Evolutionary conservation across 2,329 filamentous ascomycete species (phyloP), one percentile per base, ranked within the genome.

Genomic region (Trichoderma sp.): DNA sequence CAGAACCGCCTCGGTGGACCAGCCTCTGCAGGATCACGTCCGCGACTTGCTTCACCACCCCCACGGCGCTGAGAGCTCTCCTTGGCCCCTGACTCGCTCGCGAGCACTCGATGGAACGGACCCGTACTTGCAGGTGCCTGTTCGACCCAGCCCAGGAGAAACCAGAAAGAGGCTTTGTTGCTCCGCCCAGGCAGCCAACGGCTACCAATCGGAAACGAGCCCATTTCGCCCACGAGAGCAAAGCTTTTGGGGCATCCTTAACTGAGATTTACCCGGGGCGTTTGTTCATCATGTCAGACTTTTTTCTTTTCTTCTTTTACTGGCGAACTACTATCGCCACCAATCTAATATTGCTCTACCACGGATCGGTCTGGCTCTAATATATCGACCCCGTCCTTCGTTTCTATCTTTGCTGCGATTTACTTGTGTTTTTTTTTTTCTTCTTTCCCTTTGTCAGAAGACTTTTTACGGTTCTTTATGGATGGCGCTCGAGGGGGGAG

Each of bases 181-280:
- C 78, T 85, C 87, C 53, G 81, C 85, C 15, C 87, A 90, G 76
- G 86, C 83, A 65, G 80, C 81, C 22, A 81, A 79, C 69, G 77
- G 80, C 48, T 84, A 84, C 73, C 78, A 79, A 70, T 80, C 83
- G 69, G 78, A 82, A 52, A 76, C 80, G 25, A 76, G 84, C 52
- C 81, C 81, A 50, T 79, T 84, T 67, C 83, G 82, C 68, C 77
- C 83, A 35, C 82, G 82, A 52, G 87, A 86, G 39, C 85, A 86
- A 45, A 87, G 88, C 63, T 90, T 90, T 87, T 91, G 89, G 89
- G 86, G 84, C 66, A 87, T 91, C 70, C 79, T 90, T 71, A 84
- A 85, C 75, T 87, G 80, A 78, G 35, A 35, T 59, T 39, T 39
- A 37, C 25, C 8, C 10, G 57, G 32, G 45, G 56, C 50, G 57